Evolutionary conservation across 208 protist species (phyloP).

Genomic region (Herpetomonas tarakana): DNA sequence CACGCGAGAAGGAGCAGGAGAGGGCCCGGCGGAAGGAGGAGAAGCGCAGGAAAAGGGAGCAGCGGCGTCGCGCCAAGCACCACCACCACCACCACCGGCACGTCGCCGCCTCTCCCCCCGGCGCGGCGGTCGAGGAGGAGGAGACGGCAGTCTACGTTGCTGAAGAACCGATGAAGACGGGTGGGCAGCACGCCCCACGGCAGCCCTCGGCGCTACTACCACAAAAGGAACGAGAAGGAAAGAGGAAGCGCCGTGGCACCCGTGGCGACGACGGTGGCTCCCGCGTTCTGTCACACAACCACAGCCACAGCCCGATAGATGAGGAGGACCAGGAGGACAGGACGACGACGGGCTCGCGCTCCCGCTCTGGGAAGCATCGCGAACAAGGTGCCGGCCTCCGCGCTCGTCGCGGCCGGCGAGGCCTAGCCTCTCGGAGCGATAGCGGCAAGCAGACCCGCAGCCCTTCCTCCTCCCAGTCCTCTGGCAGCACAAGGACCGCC

Average conservation of each 20-base stretch:
- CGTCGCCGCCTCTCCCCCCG: neutral
- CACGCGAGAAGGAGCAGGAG: slow-evolving; percentile 1
- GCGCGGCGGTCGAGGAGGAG: neutral
- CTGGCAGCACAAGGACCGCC: too few relatives aligned
- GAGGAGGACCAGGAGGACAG: neutral
- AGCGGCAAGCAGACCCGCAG: too few relatives aligned
- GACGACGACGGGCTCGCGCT: too few relatives aligned
- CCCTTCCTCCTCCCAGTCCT: too few relatives aligned
- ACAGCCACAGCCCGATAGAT: neutral
- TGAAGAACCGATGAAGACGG: neutral
- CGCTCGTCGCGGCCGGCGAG: too few relatives aligned
- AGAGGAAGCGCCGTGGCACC: neutral
- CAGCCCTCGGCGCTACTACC: neutral
- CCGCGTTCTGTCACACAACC: neutral
- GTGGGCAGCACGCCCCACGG: neutral
- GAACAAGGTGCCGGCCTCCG: too few relatives aligned
- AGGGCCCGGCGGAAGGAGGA: neutral
- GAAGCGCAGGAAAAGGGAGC: slow-evolving; percentile 6
- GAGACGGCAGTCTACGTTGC: neutral
- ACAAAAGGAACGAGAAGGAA: neutral
- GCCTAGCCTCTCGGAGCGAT: too few relatives aligned
- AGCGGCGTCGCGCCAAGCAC: slow-evolving; percentile 5
- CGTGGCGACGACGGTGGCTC: neutral
- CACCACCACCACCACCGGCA: slow-evolving; percentile 7
- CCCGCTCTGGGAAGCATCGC: too few relatives aligned